Evolutionary conservation across 2,329 filamentous ascomycete genomes (phyloP), one percentile per base, ranked within the genome.

Genomic region (Colletotrichum musae): DNA sequence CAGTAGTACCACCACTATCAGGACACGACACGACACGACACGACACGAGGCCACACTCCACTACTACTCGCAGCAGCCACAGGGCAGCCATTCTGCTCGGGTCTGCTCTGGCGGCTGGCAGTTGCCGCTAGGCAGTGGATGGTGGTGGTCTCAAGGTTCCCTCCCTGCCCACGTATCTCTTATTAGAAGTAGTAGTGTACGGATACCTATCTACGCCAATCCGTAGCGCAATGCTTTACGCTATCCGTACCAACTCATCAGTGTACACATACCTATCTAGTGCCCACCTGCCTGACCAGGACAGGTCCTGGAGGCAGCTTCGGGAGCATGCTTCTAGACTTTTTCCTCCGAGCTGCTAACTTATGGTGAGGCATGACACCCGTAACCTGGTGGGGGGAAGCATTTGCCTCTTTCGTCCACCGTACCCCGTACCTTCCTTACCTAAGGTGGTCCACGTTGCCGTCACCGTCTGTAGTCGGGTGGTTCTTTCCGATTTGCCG

Each of bases 311-410:
- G 26, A 28, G 41, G 58, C 52, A 47, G 18, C 12, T 47, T 52
- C 51, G 45, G 58, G 64, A 63, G 64, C 58, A 47, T 67, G 58
- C 64, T 67, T 67, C 64, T 63, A 67, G 64, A 67, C 58, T 51
- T 63, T 24, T 67, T 67, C 58, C 45, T 41, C 41, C 18, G 24
- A n/a, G 32, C 58, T 43, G 32, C 57, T 56, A 41, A 39, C 13
- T 32, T 18, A 53, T 47, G 28, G 16, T 16, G 47, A 53, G 24
- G 48, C n/a, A 36, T 60, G 56, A 39, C 63, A 65, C 26, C 48
- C 47, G 48, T 24, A 45, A 60, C 26, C 48, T 53, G 48, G 28
- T 47, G 32, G 56, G 26, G 18, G 21, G 39, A 16, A 24, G 48
- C 28, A 21, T 39, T 52, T 58, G 39, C 59, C 52, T 47, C 21